These are phyloP conservation scores for Plectosphaerella plurivora DNA, from an alignment of 2,329 filamentous ascomycete genomes.

Conservation along the genomic window DNA sequence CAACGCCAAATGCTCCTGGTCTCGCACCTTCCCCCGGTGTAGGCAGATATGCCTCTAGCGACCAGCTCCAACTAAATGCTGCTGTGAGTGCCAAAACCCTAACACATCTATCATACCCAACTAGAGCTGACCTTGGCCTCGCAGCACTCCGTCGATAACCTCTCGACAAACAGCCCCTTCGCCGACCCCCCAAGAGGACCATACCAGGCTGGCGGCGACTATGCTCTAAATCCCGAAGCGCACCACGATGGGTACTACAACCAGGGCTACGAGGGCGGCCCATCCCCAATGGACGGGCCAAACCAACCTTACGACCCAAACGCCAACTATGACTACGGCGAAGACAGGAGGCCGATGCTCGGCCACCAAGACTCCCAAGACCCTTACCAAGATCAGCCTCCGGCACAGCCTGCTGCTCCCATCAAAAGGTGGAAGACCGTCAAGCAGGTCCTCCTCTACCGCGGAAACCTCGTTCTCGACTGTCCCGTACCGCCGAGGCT, in stretches of 20 bases:
- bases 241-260: constrained; percentile 88
- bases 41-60: constrained; percentile 56
- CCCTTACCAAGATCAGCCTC: constrained; percentile 40
- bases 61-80: constrained; percentile 77
- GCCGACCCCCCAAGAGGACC: constrained; percentile 35
- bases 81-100: constrained; percentile 55
- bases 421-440: constrained; percentile 96
- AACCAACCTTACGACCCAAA: constrained; percentile 53
- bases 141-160: constrained; percentile 49
- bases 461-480: constrained; percentile 93
- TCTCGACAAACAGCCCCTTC: constrained; percentile 36
- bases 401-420: constrained; percentile 39
- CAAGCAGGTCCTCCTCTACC: constrained; percentile 95
- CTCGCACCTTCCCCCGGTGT: constrained; percentile 42
- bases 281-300: constrained; percentile 52
- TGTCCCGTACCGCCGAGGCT: constrained; percentile 90
- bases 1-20: constrained; percentile 28
- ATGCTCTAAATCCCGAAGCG: constrained; percentile 74
- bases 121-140: not conserved
- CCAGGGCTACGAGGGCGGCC: constrained; percentile 64
- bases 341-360: constrained; percentile 75
- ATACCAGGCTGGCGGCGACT: constrained; percentile 54
- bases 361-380: constrained; percentile 52
- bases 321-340: constrained; percentile 57
- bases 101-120: not conserved